phyloP scores from a whole-genome alignment of 2,329 filamentous ascomycete species.

The Sarocladium brachiariae region DNA sequence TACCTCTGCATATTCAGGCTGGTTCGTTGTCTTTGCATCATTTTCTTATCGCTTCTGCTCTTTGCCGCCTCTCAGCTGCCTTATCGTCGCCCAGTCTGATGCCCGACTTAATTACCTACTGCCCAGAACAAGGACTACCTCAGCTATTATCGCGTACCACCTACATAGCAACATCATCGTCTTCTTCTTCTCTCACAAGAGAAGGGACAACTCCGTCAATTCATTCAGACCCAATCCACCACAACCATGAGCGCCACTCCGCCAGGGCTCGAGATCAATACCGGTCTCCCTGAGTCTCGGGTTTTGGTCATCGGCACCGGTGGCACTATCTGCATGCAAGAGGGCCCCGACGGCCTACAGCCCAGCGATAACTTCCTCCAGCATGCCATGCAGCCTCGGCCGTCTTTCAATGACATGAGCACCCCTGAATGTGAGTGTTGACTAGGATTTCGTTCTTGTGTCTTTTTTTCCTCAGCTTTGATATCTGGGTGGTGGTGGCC shows the following conservation, averaged over 20 bases:
- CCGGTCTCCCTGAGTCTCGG: constrained; percentile 60
- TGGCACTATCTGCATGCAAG: constrained; percentile 86
- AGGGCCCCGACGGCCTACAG: constrained; percentile 70
- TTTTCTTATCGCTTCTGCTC: too few relatives aligned
- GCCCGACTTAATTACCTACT: too few relatives aligned
- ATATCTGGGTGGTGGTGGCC: background rate
- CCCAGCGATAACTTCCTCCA: constrained; percentile 77
- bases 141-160: too few relatives aligned
- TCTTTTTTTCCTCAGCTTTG: background rate
- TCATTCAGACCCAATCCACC: background rate
- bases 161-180: too few relatives aligned
- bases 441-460: background rate
- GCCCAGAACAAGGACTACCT: too few relatives aligned
- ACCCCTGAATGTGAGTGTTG: constrained; percentile 21
- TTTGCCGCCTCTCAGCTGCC: too few relatives aligned
- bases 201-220: background rate
- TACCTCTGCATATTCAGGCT: background rate
- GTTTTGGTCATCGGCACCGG: constrained; percentile 89
- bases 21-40: too few relatives aligned
- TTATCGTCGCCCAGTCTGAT: background rate
- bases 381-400: constrained; percentile 71
- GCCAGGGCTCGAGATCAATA: constrained; percentile 12
- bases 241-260: constrained; percentile 1
- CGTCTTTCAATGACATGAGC: constrained; percentile 71
- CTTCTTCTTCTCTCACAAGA: too few relatives aligned